Evolutionary conservation across 148 eudicot genomes (phyloP), one percentile per base, ranked within the genome.

Genomic region (Camellia sinensis): DNA sequence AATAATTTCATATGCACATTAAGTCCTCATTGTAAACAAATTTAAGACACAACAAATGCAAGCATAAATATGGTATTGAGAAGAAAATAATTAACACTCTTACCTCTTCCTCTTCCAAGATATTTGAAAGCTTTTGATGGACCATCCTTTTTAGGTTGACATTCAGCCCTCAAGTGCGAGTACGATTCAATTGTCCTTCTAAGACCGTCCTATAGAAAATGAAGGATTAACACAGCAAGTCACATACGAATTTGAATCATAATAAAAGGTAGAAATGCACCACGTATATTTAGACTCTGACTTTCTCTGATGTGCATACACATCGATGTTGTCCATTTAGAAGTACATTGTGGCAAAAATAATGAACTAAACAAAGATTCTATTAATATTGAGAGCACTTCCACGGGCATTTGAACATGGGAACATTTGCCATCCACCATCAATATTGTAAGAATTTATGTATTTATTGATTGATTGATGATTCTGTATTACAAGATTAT

Each of bases 111-210:
- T 59, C 88, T 83, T 78, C 97, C 97, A 89, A 92, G 94, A 88
- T 81, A 83, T 79, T 78, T 64, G 56, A 87, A 88, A 48, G 91
- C 87, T 88, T 90, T 93, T 19, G 97, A 93, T 60, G 89, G 90
- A 53, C 93, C 92, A 71, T 87, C 94, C 84, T 83, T 92, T 88
- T 82, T 88, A 40, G 85, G 84, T 83, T 57, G 87, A 63, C 85
- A 88, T 81, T 87, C 93, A 77, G 91, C 98, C 78, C 94, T 91
- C 78, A 94, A 85, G 80, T 94, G 92, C 37, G 94, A 86, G 89
- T 97, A 94, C 66, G 99, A 92, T 75, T 94, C 98, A 75, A 92
- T 97, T 76, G 99, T 97, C 87, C 85, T 89, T 82, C 87, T 93
- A 65, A 97, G 85, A 82, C 94, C 98, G 81, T 97, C 99, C 99